Percentiles rank a stretch among this genome's conserved stretches.
phyloP scores from a whole-genome alignment of 306 rosid species.

The Dryas alaskensis region DNA sequence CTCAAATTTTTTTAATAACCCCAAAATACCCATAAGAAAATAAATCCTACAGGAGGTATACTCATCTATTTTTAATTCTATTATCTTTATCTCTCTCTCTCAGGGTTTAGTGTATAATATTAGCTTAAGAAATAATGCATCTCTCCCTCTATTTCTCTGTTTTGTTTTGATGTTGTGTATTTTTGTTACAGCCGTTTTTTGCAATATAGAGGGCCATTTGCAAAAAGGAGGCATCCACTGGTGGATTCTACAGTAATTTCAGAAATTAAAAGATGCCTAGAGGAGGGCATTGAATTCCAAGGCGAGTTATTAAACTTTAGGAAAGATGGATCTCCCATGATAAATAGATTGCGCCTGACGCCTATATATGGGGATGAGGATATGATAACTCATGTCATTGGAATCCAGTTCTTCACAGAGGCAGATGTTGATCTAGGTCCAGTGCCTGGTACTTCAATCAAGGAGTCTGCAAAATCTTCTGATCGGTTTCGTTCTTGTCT shows the following conservation, averaged over 20 bases:
- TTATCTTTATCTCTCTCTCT: too few species aligned
- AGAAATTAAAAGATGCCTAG: slow-evolving; percentile 85
- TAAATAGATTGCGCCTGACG: slow-evolving; percentile 87
- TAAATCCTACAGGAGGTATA: too few species aligned
- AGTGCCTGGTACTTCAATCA: slow-evolving; percentile 51
- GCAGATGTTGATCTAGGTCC: slow-evolving; percentile 94
- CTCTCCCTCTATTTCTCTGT: not conserved
- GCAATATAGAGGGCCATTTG: slow-evolving; percentile 98
- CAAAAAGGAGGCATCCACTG: slow-evolving; percentile 93
- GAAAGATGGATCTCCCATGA: slow-evolving; percentile 97
- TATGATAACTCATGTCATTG: slow-evolving; percentile 83
- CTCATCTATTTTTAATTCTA: too few species aligned
- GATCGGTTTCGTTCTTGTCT: slow-evolving; percentile 58
- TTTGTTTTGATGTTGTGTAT: slow-evolving; percentile 31
- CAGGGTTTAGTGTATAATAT: not conserved
- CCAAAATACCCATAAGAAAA: too few species aligned
- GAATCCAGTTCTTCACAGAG: slow-evolving; percentile 88
- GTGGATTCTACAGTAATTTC: slow-evolving; percentile 82
- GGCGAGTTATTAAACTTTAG: slow-evolving; percentile 95
- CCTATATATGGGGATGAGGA: slow-evolving; percentile 96
- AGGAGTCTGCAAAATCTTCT: slow-evolving; percentile 60
- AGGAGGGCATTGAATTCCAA: slow-evolving; percentile 89
- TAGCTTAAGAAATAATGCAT: not conserved
- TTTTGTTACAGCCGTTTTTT: slow-evolving; percentile 86
- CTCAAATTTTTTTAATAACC: too few species aligned